Base-by-base conservation (phyloP, 805 yeast species). In the Kodamaea leandrae region DNA sequence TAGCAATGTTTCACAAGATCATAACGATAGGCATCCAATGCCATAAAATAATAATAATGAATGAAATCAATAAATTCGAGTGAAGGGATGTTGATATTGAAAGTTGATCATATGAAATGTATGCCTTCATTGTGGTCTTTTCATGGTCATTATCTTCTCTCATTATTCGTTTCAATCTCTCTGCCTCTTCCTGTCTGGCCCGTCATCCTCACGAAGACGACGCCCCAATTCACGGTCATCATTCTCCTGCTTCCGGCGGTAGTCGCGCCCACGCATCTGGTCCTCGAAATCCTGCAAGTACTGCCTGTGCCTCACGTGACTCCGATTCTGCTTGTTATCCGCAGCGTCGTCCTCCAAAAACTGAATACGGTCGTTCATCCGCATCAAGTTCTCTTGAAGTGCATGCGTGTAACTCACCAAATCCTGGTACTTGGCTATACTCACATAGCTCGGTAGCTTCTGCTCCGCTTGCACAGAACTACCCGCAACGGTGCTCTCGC, bases 391-490 rank as follows among this genome's bases (percentile, higher is more conserved):
- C 8, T 55, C 58, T 42, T 65, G 67, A n/a, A 66, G 47, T 1
- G 53, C 41, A 15, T 58, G 60, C 3, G 70, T 61, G 43, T 64
- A 64, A 4, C 51, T 46, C n/a, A 62, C 61, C 32, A 66, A 51
- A 33, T 65, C 67, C 28, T 62, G 65, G 47, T 66, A 66, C 38
- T 53, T 57, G 3, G 56, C 53, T 40, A 58, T 44, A 2, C 60
- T 51, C 12, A 64, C 64, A 42, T 26, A 59, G 14, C 50, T 27
- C 9, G 32, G 16, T n/a, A n/a, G n/a, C n/a, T n/a, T n/a, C n/a
- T n/a, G n/a, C n/a, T n/a, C n/a, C n/a, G n/a, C n/a, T n/a, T n/a
- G n/a, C n/a, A n/a, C n/a, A n/a, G n/a, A n/a, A n/a, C n/a, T n/a
- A n/a, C n/a, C n/a, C n/a, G n/a, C n/a, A n/a, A n/a, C n/a, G 32